Evolutionary conservation across 2,329 filamentous ascomycete genomes (phyloP).

Genomic region (Exserohilum rostratum): DNA sequence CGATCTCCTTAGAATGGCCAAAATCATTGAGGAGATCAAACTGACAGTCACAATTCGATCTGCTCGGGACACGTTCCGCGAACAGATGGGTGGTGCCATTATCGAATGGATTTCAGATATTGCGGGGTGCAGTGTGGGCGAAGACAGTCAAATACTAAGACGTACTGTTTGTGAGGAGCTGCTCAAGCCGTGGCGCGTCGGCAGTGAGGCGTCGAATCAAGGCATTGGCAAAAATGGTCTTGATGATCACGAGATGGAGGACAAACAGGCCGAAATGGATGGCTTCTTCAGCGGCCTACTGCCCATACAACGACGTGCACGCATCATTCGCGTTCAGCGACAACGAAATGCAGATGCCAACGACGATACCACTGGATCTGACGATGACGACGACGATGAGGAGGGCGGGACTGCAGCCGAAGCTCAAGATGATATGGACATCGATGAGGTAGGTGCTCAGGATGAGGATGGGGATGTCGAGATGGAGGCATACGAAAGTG

Average conservation of each 20-base stretch:
- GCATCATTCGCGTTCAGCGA: slow-evolving; percentile 34
- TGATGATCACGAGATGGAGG: slow-evolving; percentile 76
- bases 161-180: slow-evolving; percentile 89
- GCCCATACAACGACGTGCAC: slow-evolving; percentile 34
- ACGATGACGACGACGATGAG: slow-evolving; percentile 56
- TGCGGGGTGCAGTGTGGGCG: slow-evolving; percentile 81
- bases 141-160: slow-evolving; percentile 78
- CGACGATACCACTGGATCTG: slow-evolving; percentile 49
- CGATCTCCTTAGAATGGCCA: slow-evolving; percentile 76
- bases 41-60: slow-evolving; percentile 95
- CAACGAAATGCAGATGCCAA: slow-evolving; percentile 51
- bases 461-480: slow-evolving; percentile 58
- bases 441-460: slow-evolving; percentile 52
- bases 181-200: slow-evolving; percentile 83
- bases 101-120: slow-evolving; percentile 97
- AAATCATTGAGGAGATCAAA: slow-evolving; percentile 91
- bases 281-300: slow-evolving; percentile 36
- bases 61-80: slow-evolving; percentile 90
- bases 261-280: slow-evolving; percentile 52
- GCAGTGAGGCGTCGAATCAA: slow-evolving; percentile 81
- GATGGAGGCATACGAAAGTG: slow-evolving; percentile 53
- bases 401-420: slow-evolving; percentile 53
- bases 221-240: slow-evolving; percentile 78
- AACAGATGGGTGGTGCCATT: slow-evolving; percentile 98
- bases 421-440: slow-evolving; percentile 55